A percentile compares a stretch with the other conserved stretches of the same genome.
These are phyloP conservation scores for Quercus rubra DNA, from an alignment of 306 rosid species.

Conservation along the genomic window DNA sequence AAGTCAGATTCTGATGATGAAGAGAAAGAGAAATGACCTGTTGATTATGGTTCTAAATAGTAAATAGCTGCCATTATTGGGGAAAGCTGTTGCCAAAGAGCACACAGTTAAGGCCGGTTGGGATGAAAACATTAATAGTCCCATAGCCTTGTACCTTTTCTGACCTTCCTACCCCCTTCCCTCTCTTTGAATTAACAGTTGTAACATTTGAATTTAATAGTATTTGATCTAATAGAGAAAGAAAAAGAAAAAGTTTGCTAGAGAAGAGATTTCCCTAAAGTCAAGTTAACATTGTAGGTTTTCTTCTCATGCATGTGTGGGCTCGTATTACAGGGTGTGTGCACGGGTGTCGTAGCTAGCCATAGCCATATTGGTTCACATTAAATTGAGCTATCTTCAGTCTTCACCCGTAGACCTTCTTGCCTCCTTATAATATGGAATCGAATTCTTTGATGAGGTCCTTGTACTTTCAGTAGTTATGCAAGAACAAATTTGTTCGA, in stretches of 20 bases:
- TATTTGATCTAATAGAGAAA: too few relatives aligned
- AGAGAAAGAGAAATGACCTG: conserved; percentile 71
- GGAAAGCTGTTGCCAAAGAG: neutral
- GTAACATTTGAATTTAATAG: too few relatives aligned
- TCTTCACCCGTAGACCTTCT: neutral
- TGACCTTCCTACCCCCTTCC: neutral
- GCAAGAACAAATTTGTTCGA: neutral
- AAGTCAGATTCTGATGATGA: conserved; percentile 95
- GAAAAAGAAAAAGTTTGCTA: too few relatives aligned
- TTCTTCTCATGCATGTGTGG: too few relatives aligned
- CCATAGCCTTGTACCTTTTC: neutral
- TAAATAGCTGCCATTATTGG: neutral
- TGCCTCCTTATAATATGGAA: neutral
- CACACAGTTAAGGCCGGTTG: neutral
- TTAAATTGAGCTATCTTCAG: neutral
- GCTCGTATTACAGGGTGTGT: too few relatives aligned
- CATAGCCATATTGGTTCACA: neutral
- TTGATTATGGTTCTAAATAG: conserved; percentile 5
- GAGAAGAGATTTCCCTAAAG: too few relatives aligned
- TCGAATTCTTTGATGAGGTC: neutral
- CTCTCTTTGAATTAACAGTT: neutral
- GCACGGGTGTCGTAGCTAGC: too few relatives aligned
- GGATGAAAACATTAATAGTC: neutral
- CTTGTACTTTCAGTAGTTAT: neutral
- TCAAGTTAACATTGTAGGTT: too few relatives aligned